Evolutionary conservation across 306 rosid genomes (phyloP), one percentile per base, ranked within the genome.

Genomic region (Comarum palustre): DNA sequence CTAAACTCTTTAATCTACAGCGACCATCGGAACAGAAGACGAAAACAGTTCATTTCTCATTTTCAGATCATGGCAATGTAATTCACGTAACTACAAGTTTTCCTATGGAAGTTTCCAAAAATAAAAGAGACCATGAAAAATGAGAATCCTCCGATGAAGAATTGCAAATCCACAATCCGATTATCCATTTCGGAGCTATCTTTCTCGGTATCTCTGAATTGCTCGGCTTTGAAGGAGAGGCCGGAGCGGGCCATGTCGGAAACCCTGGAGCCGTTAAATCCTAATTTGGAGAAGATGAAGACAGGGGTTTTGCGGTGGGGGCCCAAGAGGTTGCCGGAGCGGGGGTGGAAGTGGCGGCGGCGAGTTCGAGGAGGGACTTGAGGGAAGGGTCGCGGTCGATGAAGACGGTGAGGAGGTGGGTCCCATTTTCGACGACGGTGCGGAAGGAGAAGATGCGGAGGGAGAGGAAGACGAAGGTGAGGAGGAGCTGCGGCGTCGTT

Each of bases 321-420:
- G n/a, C n/a, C n/a, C n/a, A n/a, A n/a, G n/a, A n/a, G n/a, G n/a
- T n/a, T n/a, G n/a, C n/a, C n/a, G n/a, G 31, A 29, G 31, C 1
- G 81, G 41, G 9, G 84, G 42, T 52, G 72, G 76, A 80, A 16
- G 6, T 2, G 51, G 43, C n/a, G 63, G 77, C 78, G 50, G 96
- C 71, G 67, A 90, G 91, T 73, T 91, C 95, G 64, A 94, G 90
- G 38, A 94, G 85, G 13, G 95, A 73, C 27, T 74, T 78, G 59
- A 94, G 89, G 20, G 95, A 86, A 19, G 97, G 97, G 73, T 94
- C 97, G 15, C 87, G 91, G 75, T 91, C 99, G 71, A 91, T 83
- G 83, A 91, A 85, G 64, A 97, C 70, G 76, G 94, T 91, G 74
- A 91, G 85, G 77, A 83, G 77, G 65, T 73, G 46, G 81, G 95